Evolutionary conservation across 805 yeast species (phyloP).

Genomic region (Naumovozyma baii): DNA sequence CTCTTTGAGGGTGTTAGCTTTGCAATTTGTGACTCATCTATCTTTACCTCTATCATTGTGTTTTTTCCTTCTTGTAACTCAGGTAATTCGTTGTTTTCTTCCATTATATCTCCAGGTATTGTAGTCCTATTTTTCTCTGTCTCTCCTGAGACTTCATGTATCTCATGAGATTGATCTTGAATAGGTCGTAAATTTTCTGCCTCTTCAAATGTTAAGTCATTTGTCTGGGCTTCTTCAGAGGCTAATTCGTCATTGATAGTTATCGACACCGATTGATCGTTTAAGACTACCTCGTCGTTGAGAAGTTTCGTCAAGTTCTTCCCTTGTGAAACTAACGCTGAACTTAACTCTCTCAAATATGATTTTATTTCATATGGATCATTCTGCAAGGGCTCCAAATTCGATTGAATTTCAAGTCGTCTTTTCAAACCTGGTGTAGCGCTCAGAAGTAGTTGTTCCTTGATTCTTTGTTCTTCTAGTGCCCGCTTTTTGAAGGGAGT

Average conservation of each 20-base stretch:
- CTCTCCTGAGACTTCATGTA: no score
- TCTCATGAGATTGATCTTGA: no score
- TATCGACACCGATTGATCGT: neutral
- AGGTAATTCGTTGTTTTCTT: neutral
- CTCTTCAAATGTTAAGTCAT: neutral
- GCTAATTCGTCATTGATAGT: neutral
- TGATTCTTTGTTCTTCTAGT: slow-evolving; percentile 14
- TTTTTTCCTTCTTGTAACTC: neutral
- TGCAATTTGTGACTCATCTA: neutral
- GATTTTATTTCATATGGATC: slow-evolving; percentile 14
- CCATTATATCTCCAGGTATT: neutral
- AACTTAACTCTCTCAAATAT: slow-evolving; percentile 19
- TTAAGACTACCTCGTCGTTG: neutral
- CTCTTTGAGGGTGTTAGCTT: neutral
- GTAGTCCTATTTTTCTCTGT: neutral
- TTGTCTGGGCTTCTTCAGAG: neutral
- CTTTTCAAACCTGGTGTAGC: slow-evolving; percentile 18
- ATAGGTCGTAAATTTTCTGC: neutral
- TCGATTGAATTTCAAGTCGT: slow-evolving; percentile 6
- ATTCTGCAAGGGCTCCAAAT: slow-evolving; percentile 6
- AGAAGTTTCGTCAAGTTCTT: slow-evolving; percentile 5
- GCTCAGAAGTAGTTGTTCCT: slow-evolving; percentile 13
- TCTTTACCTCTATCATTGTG: neutral
- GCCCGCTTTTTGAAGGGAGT: slow-evolving; percentile 23
- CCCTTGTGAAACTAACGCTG: slow-evolving; percentile 14